Conservation (phyloP, 352 stramenopile genomes). For the Saprolegnia parasitica region DNA sequence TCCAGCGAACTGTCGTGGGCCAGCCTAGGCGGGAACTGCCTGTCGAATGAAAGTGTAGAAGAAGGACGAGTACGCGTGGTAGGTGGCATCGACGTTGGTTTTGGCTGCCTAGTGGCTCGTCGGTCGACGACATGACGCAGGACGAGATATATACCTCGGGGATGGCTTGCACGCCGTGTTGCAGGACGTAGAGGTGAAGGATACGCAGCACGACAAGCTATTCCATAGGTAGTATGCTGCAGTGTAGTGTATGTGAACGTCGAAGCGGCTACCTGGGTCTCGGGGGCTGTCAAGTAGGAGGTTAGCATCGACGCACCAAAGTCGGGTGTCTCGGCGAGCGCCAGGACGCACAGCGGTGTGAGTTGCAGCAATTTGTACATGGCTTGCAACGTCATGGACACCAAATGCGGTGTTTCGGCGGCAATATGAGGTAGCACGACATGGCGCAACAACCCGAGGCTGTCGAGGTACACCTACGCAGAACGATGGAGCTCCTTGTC, state of each 20-base stretch:
- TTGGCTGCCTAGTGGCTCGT: not conserved
- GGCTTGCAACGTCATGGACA: not conserved
- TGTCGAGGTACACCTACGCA: not conserved
- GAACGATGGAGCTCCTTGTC: not conserved
- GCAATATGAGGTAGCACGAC: not conserved
- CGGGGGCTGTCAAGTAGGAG: not conserved
- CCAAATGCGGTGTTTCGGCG: not conserved
- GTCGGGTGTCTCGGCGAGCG: not conserved
- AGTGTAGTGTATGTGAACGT: not conserved
- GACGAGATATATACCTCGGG: not conserved
- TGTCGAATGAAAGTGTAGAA: too few species aligned
- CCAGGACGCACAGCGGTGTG: not conserved
- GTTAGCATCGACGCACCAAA: not conserved
- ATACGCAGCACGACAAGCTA: conserved; percentile 10
- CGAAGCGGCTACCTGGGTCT: not conserved
- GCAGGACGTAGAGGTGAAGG: conserved; percentile 7
- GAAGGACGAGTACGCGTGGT: not conserved
- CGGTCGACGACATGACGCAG: not conserved
- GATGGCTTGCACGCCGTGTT: not conserved
- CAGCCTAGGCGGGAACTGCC: not conserved
- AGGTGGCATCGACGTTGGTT: not conserved
- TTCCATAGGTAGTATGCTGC: too few species aligned
- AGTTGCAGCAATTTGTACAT: conserved; percentile 13
- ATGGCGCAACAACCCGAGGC: not conserved
- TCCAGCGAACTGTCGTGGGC: not conserved